phyloP scores from a whole-genome alignment of 1,284 basidiomycete species.

The Apiotrichum porosum region DNA sequence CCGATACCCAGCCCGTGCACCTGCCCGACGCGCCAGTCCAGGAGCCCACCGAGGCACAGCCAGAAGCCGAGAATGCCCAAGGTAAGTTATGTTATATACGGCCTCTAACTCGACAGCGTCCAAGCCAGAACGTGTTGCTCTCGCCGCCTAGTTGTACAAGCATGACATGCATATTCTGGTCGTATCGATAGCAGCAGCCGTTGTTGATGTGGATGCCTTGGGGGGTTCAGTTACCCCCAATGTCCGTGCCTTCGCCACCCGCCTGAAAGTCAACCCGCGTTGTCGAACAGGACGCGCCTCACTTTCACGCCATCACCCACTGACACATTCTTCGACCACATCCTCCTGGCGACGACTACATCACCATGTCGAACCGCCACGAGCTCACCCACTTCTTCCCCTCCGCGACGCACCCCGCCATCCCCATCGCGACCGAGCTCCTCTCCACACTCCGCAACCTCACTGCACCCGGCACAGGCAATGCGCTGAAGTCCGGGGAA shows the following conservation, averaged over 20 bases:
- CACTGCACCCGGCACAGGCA: conserved; percentile 39
- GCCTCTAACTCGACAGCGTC: conserved; percentile 13
- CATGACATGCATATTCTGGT: not conserved
- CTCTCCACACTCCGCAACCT: conserved; percentile 37
- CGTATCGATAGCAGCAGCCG: too few species aligned
- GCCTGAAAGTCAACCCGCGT: too few species aligned
- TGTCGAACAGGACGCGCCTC: too few species aligned
- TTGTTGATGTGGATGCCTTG: too few species aligned
- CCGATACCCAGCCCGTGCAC: conserved; percentile 33
- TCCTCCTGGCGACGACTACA: too few species aligned
- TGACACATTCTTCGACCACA: too few species aligned
- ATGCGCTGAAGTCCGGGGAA: conserved; percentile 37
- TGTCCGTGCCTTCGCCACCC: too few species aligned
- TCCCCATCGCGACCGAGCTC: conserved; percentile 36
- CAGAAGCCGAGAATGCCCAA: not conserved
- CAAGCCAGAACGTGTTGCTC: conserved; percentile 48
- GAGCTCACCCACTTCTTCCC: conserved; percentile 43
- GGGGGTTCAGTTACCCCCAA: too few species aligned
- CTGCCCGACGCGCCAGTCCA: conserved; percentile 55
- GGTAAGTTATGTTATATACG: not conserved
- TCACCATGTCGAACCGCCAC: conserved; percentile 29
- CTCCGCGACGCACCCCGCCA: conserved; percentile 37
- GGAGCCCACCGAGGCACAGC: conserved; percentile 45
- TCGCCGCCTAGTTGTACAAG: conserved; percentile 48
- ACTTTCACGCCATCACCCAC: too few species aligned